phyloP scores from a whole-genome alignment of 345 rosid species.

The Aquilaria sinensis region DNA sequence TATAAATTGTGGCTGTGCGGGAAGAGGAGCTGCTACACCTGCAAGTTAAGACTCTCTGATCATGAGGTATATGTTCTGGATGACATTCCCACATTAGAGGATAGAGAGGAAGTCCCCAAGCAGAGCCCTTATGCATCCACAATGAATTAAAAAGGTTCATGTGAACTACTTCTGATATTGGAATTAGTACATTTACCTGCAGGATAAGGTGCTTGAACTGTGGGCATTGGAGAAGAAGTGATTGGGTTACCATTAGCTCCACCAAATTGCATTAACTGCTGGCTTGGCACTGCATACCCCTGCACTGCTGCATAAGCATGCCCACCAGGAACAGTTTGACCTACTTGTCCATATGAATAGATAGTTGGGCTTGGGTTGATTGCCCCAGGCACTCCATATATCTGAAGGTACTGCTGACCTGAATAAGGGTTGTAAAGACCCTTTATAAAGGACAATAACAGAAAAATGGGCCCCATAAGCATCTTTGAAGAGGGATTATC shows the following conservation, averaged over 20 bases:
- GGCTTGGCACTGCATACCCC: constrained; percentile 68
- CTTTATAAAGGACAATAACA: constrained; percentile 23
- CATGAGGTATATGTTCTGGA: too few species aligned
- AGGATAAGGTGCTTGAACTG: constrained; percentile 70
- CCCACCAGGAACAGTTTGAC: constrained; percentile 57
- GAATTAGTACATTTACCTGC: constrained; percentile 26
- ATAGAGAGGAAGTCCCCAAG: neutral
- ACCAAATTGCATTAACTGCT: constrained; percentile 61
- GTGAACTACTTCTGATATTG: neutral
- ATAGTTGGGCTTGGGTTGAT: constrained; percentile 47
- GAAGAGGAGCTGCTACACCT: constrained; percentile 48
- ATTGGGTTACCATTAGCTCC: constrained; percentile 52
- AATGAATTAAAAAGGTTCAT: constrained; percentile 1
- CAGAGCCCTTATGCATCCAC: neutral
- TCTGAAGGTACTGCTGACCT: constrained; percentile 78
- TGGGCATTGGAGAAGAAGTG: constrained; percentile 54
- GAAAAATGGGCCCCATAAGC: constrained; percentile 2
- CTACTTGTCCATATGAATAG: constrained; percentile 66
- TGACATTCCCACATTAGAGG: too few species aligned
- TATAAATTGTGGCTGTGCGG: constrained; percentile 58
- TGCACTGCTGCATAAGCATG: constrained; percentile 65
- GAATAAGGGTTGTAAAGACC: constrained; percentile 64
- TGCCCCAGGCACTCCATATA: constrained; percentile 73
- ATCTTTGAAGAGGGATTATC: neutral
- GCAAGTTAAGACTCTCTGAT: neutral